Evolutionary conservation across 768 basidiomycete genomes (phyloP).

Genomic region (Daedalea quercina): DNA sequence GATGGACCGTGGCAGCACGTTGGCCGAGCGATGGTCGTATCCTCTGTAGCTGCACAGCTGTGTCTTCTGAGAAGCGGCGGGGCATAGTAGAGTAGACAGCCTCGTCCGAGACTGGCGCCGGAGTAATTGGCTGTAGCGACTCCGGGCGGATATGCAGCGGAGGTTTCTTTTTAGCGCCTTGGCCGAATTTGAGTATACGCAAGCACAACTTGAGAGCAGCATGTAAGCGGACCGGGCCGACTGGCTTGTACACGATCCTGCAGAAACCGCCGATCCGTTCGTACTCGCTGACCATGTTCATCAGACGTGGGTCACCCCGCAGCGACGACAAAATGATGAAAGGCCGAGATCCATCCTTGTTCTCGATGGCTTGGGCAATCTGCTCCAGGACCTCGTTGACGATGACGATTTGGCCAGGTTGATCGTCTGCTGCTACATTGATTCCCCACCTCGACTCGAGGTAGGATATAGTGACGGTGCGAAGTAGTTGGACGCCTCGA

Average conservation of each 20-base stretch:
- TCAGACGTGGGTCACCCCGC: constrained; percentile 57
- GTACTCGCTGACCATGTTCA: constrained; percentile 60
- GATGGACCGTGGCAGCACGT: constrained; percentile 44
- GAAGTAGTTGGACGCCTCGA: constrained; percentile 63
- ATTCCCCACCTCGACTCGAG: constrained; percentile 77
- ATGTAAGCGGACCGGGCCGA: constrained; percentile 72
- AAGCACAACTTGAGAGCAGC: constrained; percentile 57
- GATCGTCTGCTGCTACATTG: constrained; percentile 32
- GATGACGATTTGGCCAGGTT: constrained; percentile 66
- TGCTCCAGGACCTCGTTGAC: constrained; percentile 70
- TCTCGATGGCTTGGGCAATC: constrained; percentile 49
- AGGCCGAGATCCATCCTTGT: constrained; percentile 51
- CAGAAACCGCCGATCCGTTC: constrained; percentile 83
- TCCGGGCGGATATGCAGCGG: neutral
- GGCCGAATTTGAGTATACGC: constrained; percentile 46
- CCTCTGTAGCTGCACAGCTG: neutral
- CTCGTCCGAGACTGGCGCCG: constrained; percentile 3
- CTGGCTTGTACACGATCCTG: constrained; percentile 85
- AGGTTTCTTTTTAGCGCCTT: constrained; percentile 21
- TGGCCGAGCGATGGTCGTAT: constrained; percentile 47
- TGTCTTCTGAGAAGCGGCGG: constrained; percentile 17
- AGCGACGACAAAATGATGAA: constrained; percentile 72
- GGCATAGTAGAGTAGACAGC: constrained; percentile 2
- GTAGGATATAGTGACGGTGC: constrained; percentile 55
- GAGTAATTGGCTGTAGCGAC: constrained; percentile 8